These are phyloP conservation scores for Colletotrichum scovillei DNA, from an alignment of 2,329 filamentous ascomycete species.

Conservation along the genomic window DNA sequence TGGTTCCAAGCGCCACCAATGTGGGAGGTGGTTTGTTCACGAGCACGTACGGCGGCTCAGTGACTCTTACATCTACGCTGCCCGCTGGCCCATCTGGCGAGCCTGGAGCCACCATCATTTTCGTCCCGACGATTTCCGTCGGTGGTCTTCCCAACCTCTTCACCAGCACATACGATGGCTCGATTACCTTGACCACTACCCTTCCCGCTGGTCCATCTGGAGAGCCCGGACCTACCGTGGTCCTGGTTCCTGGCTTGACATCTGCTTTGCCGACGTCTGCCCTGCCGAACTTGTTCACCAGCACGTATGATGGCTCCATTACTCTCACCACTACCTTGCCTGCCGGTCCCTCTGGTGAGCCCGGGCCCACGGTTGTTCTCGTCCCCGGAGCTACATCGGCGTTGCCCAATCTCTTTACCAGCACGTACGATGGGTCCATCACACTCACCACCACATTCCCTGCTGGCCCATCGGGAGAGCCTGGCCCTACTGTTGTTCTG, in stretches of 20 bases:
- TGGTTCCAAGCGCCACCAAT: not conserved
- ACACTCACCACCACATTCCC: not conserved
- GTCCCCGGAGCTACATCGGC: not conserved
- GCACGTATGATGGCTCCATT: not conserved
- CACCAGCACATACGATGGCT: slow-evolving; percentile 6
- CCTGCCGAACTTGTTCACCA: not conserved
- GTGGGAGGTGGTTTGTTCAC: not conserved
- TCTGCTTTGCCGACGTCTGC: not conserved
- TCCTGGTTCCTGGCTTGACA: not conserved
- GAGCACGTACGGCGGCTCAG: slow-evolving; percentile 6
- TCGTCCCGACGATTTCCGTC: not conserved
- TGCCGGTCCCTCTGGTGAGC: not conserved
- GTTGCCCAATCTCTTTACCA: not conserved
- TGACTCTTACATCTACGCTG: not conserved
- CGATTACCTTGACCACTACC: not conserved
- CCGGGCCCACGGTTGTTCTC: not conserved
- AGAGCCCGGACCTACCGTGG: not conserved
- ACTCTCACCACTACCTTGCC: not conserved
- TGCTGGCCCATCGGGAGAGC: not conserved
- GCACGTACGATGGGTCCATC: not conserved
- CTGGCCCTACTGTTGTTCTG: not conserved
- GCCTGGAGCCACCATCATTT: not conserved
- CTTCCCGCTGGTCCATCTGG: not conserved
- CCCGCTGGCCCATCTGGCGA: not conserved
- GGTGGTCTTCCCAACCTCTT: not conserved